Percentiles rank a stretch among this genome's conserved stretches.
Evolutionary conservation across 768 basidiomycete species (phyloP).

Genomic region (Amanita pseudoporphyria): DNA sequence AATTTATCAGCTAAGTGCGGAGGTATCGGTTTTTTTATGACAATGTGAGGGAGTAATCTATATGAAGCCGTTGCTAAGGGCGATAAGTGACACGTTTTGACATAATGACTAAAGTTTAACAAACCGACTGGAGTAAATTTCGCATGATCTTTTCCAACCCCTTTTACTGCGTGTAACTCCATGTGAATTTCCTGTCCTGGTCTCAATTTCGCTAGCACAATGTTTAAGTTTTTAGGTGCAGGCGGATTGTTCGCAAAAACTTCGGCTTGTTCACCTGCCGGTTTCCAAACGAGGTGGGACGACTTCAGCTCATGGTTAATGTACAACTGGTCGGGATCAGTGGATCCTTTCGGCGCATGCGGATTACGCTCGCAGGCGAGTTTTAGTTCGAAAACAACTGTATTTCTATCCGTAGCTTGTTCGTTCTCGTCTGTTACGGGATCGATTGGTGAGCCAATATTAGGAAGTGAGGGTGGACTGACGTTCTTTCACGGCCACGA

Average conservation of each 20-base stretch:
- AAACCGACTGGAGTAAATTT: conserved; percentile 93
- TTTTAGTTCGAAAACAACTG: conserved; percentile 76
- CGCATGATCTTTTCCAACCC: conserved; percentile 89
- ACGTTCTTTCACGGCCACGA: conserved; percentile 49
- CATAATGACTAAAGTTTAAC: conserved; percentile 13
- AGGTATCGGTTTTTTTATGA: conserved; percentile 67
- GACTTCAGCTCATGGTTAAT: conserved; percentile 61
- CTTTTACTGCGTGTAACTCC: conserved; percentile 87
- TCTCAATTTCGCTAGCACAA: conserved; percentile 83
- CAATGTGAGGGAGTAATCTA: conserved; percentile 81
- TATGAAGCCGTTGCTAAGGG: conserved; percentile 86
- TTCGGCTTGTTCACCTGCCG: conserved; percentile 70
- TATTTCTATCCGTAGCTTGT: conserved; percentile 79
- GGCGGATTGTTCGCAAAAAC: conserved; percentile 49
- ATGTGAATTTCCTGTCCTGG: conserved; percentile 85
- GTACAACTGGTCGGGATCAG: conserved; percentile 58
- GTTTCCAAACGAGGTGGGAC: conserved; percentile 61
- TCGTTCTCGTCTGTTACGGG: conserved; percentile 30
- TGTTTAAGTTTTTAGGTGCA: conserved; percentile 64
- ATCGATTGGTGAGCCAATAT: background rate
- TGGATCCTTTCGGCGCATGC: conserved; percentile 40
- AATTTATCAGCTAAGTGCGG: conserved; percentile 74
- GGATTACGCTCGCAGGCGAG: conserved; percentile 56
- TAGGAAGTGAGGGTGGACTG: conserved; percentile 11
- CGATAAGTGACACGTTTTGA: background rate